phyloP scores from a whole-genome alignment of 2,329 filamentous ascomycete species.

The Exophiala bonariae region DNA sequence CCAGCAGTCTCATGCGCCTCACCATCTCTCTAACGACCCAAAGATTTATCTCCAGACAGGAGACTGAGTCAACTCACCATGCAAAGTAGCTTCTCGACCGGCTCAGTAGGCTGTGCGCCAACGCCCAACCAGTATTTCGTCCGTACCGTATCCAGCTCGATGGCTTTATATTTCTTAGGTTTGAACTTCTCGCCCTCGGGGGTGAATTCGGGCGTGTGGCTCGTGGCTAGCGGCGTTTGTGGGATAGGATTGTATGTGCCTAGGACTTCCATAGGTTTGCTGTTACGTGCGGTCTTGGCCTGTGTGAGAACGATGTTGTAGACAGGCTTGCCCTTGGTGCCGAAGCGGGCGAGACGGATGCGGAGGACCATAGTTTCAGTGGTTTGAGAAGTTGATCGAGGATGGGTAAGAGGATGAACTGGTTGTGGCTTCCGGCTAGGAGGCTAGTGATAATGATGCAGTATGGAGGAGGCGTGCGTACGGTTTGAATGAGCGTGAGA shows the following conservation, averaged over 20 bases:
- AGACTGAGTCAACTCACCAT: constrained; percentile 59
- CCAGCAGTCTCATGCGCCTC: no score
- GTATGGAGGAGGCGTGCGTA: no score
- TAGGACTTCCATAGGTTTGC: constrained; percentile 89
- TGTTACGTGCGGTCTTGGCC: constrained; percentile 86
- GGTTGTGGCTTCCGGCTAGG: no score
- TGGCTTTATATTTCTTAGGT: constrained; percentile 82
- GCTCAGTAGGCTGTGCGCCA: constrained; percentile 89
- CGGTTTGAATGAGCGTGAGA: no score
- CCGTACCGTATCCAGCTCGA: constrained; percentile 77
- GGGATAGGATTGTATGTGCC: constrained; percentile 65
- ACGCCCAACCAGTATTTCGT: constrained; percentile 97
- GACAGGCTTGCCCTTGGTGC: constrained; percentile 81
- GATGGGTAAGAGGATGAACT: background rate
- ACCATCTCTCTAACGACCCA: no score
- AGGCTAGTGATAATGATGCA: no score
- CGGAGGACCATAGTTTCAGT: constrained; percentile 96
- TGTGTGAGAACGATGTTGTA: constrained; percentile 98
- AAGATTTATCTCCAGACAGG: no score
- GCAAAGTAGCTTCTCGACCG: constrained; percentile 79
- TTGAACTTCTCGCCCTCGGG: constrained; percentile 45
- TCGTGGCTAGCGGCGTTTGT: constrained; percentile 43
- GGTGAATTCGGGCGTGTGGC: constrained; percentile 20
- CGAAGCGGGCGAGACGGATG: constrained; percentile 92
- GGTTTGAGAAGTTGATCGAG: no score